Evolutionary conservation across 1,284 basidiomycete species (phyloP), one percentile per base, ranked within the genome.

Genomic region (Papiliotrema laurentii): DNA sequence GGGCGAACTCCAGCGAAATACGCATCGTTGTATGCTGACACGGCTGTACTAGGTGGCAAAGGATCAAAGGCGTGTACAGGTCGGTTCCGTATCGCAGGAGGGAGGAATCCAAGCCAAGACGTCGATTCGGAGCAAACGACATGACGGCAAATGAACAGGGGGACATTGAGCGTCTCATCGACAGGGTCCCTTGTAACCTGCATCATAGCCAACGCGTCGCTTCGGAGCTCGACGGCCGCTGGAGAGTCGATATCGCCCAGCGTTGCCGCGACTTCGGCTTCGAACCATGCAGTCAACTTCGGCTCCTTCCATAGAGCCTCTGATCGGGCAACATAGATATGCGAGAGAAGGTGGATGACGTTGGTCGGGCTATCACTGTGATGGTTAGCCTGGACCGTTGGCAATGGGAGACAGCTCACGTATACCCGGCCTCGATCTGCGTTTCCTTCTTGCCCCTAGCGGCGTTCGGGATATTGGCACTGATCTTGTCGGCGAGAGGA

Each of bases 241-340:
- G 54, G 43, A 18, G 60, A 55, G 41, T 66, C 59, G 21, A 71
- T 39, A 9, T 55, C 33, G 0, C 58, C 43, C 5, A 71, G 33
- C 0, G 61, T 61, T 0, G 36, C 2, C 2, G 56, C 39, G 6
- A 69, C 44, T 2, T 82, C 83, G 11, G 71, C 67, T 2, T 79
- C 64, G 59, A 96, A 83, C 89, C 91, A 96, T 0, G 78, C 62
- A 0, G 80, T 68, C n/a, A 81, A 75, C 0, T 71, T 63, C 0
- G 84, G 73, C 10, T 84, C 81, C 74, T 92, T 94, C 90, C 90
- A 96, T 6, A 93, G 69, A 0, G 83, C 72, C 14, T 75, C 77
- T 0, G 87, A 85, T 6, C 88, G 84, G 40, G 85, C 81, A 1
- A 80, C 87, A 68, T 96, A 96, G 28, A 94, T 80, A 64, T 90